Evolutionary conservation across 2,329 filamentous ascomycete genomes (phyloP), one percentile per base, ranked within the genome.

Genomic region (Colletotrichum sidae): DNA sequence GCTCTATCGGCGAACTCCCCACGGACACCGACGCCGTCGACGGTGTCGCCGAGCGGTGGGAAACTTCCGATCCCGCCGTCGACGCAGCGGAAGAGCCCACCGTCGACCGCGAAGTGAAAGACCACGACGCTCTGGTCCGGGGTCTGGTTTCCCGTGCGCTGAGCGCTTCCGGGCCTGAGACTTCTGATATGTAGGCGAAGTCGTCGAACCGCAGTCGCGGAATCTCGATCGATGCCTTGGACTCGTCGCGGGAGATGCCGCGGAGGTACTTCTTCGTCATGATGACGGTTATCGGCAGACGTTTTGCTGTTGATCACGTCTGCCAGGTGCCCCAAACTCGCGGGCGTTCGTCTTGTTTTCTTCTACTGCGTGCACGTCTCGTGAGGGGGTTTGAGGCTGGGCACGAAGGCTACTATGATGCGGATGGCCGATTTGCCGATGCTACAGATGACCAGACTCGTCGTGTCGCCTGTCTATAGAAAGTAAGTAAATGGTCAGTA

Each of bases 331-430:
- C 17, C 35, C 10, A 5, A 25, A 37, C 2, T 8, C 1, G 11
- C 42, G 52, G 15, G 3, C 15, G 25, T 12, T 25, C 37, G 34
- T 34, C 33, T 9, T 17, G 46, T 17, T 35, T 10, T 4, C 15
- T 35, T 13, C 35, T 64, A 38, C 44, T 56, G 11, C 25, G n/a
- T 4, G 60, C 2, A 6, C 25, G 50, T 34, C 60, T 25, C 41
- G 55, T 55, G 7, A 79, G 75, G 3, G 78, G 77, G 6, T 71
- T 71, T 69, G 0, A 81, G 74, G 1, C 79, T 80, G 2, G 25
- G 25, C 25, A 5, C 25, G 25, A 25, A 25, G 25, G 25, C 25
- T 25, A 25, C 25, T 25, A 1, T 25, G 25, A 5, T 25, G 25
- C 25, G 4, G 25, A 25, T 25, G 25, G 4, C 25, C 25, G 25